Conservation (phyloP, 148 eudicot genomes). For the Oxyria digyna region DNA sequence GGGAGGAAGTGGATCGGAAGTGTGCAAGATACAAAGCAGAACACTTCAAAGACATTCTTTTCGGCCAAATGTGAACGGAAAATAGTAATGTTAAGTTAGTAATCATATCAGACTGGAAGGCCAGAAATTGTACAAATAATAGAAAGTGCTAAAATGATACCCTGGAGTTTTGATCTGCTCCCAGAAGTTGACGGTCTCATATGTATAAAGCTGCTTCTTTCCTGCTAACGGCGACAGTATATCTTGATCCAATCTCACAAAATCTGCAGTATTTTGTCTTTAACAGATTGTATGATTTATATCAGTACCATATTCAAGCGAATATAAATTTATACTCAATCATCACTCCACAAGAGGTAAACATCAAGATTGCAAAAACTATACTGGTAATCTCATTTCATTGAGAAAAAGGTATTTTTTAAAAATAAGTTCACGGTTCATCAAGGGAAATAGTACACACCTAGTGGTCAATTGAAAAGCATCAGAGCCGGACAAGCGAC, state of each 20-base stretch:
- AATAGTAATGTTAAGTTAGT: not conserved
- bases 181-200: constrained; percentile 81
- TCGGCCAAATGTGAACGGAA: constrained; percentile 10
- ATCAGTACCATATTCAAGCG: constrained; percentile 15
- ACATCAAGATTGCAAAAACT: not conserved
- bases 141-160: constrained; percentile 16
- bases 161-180: constrained; percentile 94
- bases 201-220: constrained; percentile 73
- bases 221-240: constrained; percentile 93
- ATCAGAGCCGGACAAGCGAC: constrained; percentile 47
- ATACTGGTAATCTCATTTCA: not conserved
- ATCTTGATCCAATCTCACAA: constrained; percentile 82
- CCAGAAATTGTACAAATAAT: not conserved
- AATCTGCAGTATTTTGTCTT: constrained; percentile 54
- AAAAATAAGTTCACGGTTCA: not conserved
- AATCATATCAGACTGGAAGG: not conserved
- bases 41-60: constrained; percentile 87
- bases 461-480: constrained; percentile 55
- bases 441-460: constrained; percentile 19
- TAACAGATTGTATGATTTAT: constrained; percentile 18
- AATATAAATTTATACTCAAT: not conserved
- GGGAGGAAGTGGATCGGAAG: constrained; percentile 35
- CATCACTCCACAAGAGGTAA: not conserved
- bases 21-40: constrained; percentile 73
- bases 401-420: not conserved